Conservation (phyloP, 2,329 filamentous ascomycete species). For the Verticillium nonalfalfae region DNA sequence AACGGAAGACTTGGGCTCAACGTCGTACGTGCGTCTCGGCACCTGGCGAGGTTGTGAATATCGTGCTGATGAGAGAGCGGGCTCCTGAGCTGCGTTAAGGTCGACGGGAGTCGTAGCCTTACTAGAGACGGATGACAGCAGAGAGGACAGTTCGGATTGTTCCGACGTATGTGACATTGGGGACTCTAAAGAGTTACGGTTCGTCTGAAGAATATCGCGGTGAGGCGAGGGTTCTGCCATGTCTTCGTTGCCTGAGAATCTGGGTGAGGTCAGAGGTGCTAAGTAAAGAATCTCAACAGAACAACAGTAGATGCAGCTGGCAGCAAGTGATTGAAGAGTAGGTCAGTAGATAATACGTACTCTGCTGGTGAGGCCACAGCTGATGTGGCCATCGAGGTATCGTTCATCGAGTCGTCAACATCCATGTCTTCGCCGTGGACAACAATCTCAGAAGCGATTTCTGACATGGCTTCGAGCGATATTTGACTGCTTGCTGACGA, state of each 20-base stretch:
- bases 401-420: slow-evolving; percentile 13
- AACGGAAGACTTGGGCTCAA: slow-evolving; percentile 76
- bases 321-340: background rate
- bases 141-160: slow-evolving; percentile 48
- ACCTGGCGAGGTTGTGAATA: slow-evolving; percentile 13
- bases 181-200: slow-evolving; percentile 40
- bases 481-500: slow-evolving; percentile 17
- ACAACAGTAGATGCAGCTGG: background rate
- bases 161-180: slow-evolving; percentile 49
- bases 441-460: slow-evolving; percentile 34
- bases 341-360: slow-evolving; percentile 4
- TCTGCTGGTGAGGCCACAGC: slow-evolving; percentile 2
- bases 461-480: slow-evolving; percentile 23
- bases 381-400: slow-evolving; percentile 10
- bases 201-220: slow-evolving; percentile 6
- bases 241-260: background rate
- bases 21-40: slow-evolving; percentile 42
- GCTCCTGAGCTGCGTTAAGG: slow-evolving; percentile 17
- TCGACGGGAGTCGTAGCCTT: slow-evolving; percentile 58
- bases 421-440: slow-evolving; percentile 38
- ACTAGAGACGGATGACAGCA: slow-evolving; percentile 49
- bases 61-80: slow-evolving; percentile 12
- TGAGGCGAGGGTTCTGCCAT: background rate
- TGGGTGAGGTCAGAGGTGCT: background rate
- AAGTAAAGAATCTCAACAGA: background rate